Evolutionary conservation across 208 protist genomes (phyloP).

Genomic region (Novymonas esmeraldas): DNA sequence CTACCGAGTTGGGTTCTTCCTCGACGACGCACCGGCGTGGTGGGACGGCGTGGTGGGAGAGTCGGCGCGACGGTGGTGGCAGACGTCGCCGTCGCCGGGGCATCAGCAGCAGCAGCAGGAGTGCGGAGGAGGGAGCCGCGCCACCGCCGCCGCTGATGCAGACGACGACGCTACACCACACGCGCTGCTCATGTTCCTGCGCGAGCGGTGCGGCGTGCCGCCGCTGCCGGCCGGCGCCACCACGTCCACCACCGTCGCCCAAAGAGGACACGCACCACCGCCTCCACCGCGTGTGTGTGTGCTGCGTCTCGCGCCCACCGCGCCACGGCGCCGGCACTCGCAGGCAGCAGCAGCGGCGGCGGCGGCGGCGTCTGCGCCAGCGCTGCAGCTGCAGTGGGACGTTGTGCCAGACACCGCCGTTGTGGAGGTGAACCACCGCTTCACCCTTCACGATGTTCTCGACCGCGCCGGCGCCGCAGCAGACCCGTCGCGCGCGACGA

Average conservation of each 20-base stretch:
- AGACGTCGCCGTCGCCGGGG: no score
- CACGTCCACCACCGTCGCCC: background rate
- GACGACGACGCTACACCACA: background rate
- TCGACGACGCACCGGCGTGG: constrained; percentile 15
- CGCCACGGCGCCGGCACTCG: background rate
- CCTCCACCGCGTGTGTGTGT: background rate
- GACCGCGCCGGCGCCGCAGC: background rate
- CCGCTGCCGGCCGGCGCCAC: background rate
- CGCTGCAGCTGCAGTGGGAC: constrained; percentile 12
- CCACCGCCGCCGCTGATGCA: no score
- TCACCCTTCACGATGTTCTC: constrained; percentile 5
- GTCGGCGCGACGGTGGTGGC: background rate
- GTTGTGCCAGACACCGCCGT: background rate
- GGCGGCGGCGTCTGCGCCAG: background rate
- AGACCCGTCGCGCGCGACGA: no score
- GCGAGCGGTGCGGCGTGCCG: constrained; percentile 2
- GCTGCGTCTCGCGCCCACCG: constrained; percentile 1
- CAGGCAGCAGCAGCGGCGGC: background rate
- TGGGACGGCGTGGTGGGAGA: constrained; percentile 1
- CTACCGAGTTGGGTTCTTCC: constrained; percentile 22
- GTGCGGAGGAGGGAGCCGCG: no score
- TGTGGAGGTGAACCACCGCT: constrained; percentile 4
- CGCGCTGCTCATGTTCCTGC: constrained; percentile 6
- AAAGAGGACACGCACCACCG: background rate
- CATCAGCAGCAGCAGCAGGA: no score